Conservation (phyloP, 441 rosid genomes). For the Mallotus repandus region DNA sequence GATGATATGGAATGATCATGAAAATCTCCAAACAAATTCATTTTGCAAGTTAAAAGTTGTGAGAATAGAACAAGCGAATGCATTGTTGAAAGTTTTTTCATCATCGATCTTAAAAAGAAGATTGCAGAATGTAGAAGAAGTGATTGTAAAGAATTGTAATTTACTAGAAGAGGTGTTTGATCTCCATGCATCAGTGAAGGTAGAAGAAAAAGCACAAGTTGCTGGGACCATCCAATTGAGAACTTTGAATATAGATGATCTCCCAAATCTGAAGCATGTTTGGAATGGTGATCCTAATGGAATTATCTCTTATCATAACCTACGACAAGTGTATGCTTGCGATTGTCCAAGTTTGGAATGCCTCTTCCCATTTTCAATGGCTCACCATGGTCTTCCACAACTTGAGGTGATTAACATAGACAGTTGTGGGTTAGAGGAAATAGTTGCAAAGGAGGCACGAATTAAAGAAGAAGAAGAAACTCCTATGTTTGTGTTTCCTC, state of each 20-base stretch:
- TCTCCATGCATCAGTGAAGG: too few relatives aligned
- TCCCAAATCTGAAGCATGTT: slow-evolving; percentile 31
- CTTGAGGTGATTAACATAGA: slow-evolving; percentile 13
- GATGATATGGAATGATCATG: slow-evolving; percentile 21
- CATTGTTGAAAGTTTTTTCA: slow-evolving; percentile 4
- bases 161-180: too few relatives aligned
- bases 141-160: slow-evolving; percentile 5
- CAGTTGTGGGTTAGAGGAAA: slow-evolving; percentile 20
- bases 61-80: neutral
- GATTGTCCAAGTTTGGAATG: slow-evolving; percentile 20
- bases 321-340: neutral
- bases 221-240: slow-evolving; percentile 4
- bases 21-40: slow-evolving; percentile 5
- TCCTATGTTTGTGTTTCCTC: slow-evolving; percentile 5
- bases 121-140: neutral
- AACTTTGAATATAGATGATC: neutral
- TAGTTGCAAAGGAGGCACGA: slow-evolving; percentile 7
- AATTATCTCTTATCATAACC: slow-evolving; percentile 22
- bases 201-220: too few relatives aligned
- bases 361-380: slow-evolving; percentile 28
- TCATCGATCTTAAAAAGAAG: neutral
- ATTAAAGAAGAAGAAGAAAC: too few relatives aligned
- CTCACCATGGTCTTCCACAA: slow-evolving; percentile 13
- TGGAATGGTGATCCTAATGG: slow-evolving; percentile 26
- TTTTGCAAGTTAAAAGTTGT: slow-evolving; percentile 9